Conservation (phyloP, 2,329 filamentous ascomycete genomes). For the Epichloe uncinata region DNA sequence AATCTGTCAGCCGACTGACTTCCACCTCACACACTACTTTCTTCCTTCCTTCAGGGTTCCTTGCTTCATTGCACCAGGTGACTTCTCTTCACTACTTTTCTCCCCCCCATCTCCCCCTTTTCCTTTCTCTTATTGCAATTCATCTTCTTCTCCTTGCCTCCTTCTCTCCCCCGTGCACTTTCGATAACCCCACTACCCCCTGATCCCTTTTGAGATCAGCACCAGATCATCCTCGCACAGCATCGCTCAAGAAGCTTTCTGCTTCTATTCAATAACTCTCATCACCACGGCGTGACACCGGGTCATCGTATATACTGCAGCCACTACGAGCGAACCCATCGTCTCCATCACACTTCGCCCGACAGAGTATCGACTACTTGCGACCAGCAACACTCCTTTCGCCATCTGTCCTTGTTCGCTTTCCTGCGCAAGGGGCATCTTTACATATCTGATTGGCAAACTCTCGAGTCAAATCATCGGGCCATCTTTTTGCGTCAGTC, state of each 20-base stretch:
- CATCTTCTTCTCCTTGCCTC: neutral
- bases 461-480: neutral
- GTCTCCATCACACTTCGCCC: neutral
- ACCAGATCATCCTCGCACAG: neutral
- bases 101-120: neutral
- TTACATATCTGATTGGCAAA: neutral
- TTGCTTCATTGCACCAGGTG: neutral
- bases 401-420: neutral
- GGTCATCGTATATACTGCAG: neutral
- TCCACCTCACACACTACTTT: neutral
- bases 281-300: neutral
- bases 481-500: neutral
- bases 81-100: neutral
- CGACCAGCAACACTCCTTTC: neutral
- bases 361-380: neutral
- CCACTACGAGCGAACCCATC: neutral
- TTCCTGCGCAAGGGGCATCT: neutral
- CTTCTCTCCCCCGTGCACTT: neutral
- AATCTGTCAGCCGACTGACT: neutral
- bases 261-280: neutral
- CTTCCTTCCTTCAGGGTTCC: neutral
- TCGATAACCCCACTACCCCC: constrained; percentile 6
- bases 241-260: constrained; percentile 1
- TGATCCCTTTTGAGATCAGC: constrained; percentile 6
- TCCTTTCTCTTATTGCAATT: neutral